Evolutionary conservation across 2,329 filamentous ascomycete genomes (phyloP), one percentile per base, ranked within the genome.

Genomic region (Cladosporium oxysporum): DNA sequence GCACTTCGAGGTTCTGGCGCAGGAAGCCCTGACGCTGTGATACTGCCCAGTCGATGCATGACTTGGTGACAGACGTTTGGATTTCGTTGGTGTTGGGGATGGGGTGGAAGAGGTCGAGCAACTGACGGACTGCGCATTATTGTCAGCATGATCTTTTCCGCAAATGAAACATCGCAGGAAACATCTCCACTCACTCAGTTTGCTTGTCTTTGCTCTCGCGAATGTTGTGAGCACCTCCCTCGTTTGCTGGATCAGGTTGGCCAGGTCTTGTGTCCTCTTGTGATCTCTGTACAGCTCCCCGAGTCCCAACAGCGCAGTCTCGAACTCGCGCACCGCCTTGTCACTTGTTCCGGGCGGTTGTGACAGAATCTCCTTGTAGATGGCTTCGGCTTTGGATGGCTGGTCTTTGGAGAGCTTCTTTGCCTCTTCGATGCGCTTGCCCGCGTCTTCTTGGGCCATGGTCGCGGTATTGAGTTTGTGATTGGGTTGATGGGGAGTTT

Each of bases 1-100:
- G 91, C 66, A 94, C 96, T 84, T 99, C 93, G 76, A 99, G 92
- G 80, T 96, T 97, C 83, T 99, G 95, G 72, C 95, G 93, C 73
- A 99, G 88, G 85, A 99, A 99, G 67, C 92, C 92, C 76, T 95
- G 91, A 74, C 93, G 91, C 83, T 98, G 93, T 62, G 92, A 91
- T 64, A 94, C 92, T 58, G 95, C 95, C 95, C 95, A 99, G 83
- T 98, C 94, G 88, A 99, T 99, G 83, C 93, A 98, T 81, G 95
- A 97, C 82, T 97, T 97, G 76, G 95, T 99, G 74, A 97, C 92
- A 78, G 89, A 83, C 79, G 97, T 93, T 83, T 99, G 95, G 77
- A 90, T 91, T 78, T 99, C 95, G 83, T 91, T 91, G 73, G 92
- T 95, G 81, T 97, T 91, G 75, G 96, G 95, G 74, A 98, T 97